Evolutionary conservation across 2,329 filamentous ascomycete genomes (phyloP).

Genomic region (Fusarium sarcochroum): DNA sequence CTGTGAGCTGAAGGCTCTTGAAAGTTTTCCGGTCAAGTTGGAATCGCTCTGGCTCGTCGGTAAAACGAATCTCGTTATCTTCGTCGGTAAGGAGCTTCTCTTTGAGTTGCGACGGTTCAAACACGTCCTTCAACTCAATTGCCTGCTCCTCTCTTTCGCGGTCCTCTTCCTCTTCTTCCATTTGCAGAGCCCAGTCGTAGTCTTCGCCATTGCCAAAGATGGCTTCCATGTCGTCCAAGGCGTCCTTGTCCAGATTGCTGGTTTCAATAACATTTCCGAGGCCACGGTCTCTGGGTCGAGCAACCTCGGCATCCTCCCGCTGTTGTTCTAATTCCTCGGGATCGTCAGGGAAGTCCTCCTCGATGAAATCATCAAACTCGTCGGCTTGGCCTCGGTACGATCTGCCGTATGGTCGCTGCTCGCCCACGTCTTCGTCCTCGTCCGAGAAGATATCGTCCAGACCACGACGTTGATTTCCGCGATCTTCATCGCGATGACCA

Average conservation of each 20-base stretch:
- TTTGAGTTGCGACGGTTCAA: conserved; percentile 93
- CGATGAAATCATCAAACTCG: conserved; percentile 96
- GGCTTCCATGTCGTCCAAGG: conserved; percentile 93
- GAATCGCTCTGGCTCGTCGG: conserved; percentile 93
- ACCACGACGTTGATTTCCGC: conserved; percentile 75
- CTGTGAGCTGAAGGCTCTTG: conserved; percentile 82
- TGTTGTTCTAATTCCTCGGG: conserved; percentile 82
- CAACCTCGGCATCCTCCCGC: conserved; percentile 89
- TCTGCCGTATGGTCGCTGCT: conserved; percentile 66
- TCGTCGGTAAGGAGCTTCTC: conserved; percentile 97
- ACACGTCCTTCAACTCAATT: conserved; percentile 96
- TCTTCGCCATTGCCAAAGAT: conserved; percentile 97
- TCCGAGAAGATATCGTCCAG: conserved; percentile 96
- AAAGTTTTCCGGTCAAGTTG: conserved; percentile 93
- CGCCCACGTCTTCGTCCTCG: conserved; percentile 83
- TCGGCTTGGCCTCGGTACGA: conserved; percentile 75
- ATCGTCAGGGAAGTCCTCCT: conserved; percentile 92
- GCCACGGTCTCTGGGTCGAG: conserved; percentile 80
- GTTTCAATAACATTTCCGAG: conserved; percentile 81
- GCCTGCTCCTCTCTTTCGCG: conserved; percentile 84
- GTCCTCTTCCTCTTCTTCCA: conserved; percentile 89
- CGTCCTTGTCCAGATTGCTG: conserved; percentile 89
- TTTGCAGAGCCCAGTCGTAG: conserved; percentile 92
- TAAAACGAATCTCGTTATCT: conserved; percentile 90
- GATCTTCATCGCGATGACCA: conserved; percentile 81